phyloP scores from a whole-genome alignment of 169 alveolate genomes.

The Eimeria brunetti region DNA sequence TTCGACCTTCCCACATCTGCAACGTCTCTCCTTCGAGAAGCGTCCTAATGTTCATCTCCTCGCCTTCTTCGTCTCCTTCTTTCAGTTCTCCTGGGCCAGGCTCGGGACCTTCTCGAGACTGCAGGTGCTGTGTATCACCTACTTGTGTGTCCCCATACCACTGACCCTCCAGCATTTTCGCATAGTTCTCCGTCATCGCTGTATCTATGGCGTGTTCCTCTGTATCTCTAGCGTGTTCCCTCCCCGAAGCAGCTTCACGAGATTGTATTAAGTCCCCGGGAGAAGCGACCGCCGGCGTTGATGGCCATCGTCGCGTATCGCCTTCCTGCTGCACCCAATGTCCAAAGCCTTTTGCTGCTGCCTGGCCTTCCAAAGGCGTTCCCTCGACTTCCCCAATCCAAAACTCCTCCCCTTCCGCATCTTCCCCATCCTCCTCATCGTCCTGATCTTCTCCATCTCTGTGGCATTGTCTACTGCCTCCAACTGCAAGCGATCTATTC shows the following conservation, averaged over 20 bases:
- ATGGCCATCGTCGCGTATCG: not conserved
- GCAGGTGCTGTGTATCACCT: not conserved
- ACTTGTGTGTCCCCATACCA: not conserved
- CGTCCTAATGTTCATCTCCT: not conserved
- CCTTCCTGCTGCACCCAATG: not conserved
- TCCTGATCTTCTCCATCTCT: not conserved
- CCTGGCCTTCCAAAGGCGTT: no score
- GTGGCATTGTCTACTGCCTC: no score
- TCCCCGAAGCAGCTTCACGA: not conserved
- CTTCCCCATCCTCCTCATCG: not conserved
- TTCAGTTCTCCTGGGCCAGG: not conserved
- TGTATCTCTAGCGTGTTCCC: not conserved
- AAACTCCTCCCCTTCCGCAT: not conserved
- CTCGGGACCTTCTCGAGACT: not conserved
- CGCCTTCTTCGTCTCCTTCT: not conserved
- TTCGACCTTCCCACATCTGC: not conserved
- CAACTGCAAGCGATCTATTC: not conserved
- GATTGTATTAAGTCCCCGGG: not conserved
- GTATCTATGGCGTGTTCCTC: not conserved
- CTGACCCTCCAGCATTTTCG: not conserved
- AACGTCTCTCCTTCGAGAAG: not conserved
- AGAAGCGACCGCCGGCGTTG: not conserved
- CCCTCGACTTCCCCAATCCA: not conserved
- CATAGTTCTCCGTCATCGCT: not conserved
- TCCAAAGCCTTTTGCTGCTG: not conserved